Evolutionary conservation across 2,329 filamentous ascomycete genomes (phyloP).

Genomic region (Stemphylium beticola): DNA sequence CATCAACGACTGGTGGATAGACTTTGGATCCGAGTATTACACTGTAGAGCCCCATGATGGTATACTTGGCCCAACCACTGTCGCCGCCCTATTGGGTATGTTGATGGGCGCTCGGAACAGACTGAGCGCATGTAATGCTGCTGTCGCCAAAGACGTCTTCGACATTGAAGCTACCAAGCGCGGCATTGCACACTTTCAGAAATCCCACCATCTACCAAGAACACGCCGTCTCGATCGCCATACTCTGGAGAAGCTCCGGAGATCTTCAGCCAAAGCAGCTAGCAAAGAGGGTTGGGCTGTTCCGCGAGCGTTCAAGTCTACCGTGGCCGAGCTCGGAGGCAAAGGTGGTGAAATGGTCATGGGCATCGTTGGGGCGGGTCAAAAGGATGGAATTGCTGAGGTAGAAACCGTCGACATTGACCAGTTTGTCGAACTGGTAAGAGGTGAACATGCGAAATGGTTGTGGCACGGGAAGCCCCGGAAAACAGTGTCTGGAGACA

Average conservation of each 20-base stretch:
- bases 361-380: slow-evolving; percentile 84
- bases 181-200: slow-evolving; percentile 88
- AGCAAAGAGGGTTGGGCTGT: slow-evolving; percentile 89
- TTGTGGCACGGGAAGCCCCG: slow-evolving; percentile 90
- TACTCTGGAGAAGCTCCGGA: slow-evolving; percentile 81
- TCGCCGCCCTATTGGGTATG: slow-evolving; percentile 84
- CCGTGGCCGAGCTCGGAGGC: slow-evolving; percentile 89
- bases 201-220: slow-evolving; percentile 78
- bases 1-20: slow-evolving; percentile 94
- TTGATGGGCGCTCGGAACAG: slow-evolving; percentile 90
- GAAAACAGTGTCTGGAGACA: slow-evolving; percentile 57
- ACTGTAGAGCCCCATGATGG: slow-evolving; percentile 92
- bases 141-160: slow-evolving; percentile 89
- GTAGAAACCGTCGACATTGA: slow-evolving; percentile 92
- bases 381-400: slow-evolving; percentile 89
- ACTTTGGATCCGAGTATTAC: slow-evolving; percentile 89
- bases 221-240: slow-evolving; percentile 81
- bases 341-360: slow-evolving; percentile 94
- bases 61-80: slow-evolving; percentile 88
- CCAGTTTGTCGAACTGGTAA: slow-evolving; percentile 76
- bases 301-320: slow-evolving; percentile 93
- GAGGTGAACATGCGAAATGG: slow-evolving; percentile 88
- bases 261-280: slow-evolving; percentile 86
- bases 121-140: slow-evolving; percentile 81
- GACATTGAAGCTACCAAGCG: slow-evolving; percentile 82